These are phyloP conservation scores for Fusarium stilboides DNA, from an alignment of 2,329 filamentous ascomycete species.

Conservation along the genomic window DNA sequence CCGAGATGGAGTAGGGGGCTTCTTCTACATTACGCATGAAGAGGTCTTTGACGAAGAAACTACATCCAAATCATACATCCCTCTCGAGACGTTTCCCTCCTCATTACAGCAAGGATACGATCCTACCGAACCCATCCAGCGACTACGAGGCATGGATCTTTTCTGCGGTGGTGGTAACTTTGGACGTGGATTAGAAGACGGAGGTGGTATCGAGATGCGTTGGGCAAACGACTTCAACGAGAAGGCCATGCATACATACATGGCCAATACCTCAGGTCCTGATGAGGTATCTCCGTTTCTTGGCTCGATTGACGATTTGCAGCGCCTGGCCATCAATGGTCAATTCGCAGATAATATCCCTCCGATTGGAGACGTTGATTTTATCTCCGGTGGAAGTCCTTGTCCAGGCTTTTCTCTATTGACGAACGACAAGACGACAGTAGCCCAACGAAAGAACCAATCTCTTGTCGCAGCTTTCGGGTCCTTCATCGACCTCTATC, in stretches of 20 bases:
- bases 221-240: conserved; percentile 78
- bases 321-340: conserved; percentile 69
- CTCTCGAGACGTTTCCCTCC: conserved; percentile 55
- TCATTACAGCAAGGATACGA: conserved; percentile 70
- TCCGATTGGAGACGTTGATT: conserved; percentile 73
- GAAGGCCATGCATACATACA: conserved; percentile 79
- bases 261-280: conserved; percentile 71
- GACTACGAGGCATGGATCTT: conserved; percentile 76
- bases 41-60: conserved; percentile 15
- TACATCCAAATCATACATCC: conserved; percentile 46
- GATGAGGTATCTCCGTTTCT: conserved; percentile 69
- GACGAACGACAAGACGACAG: conserved; percentile 71
- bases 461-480: conserved; percentile 84
- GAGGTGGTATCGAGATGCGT: conserved; percentile 73
- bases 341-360: conserved; percentile 65
- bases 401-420: conserved; percentile 82
- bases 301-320: conserved; percentile 80
- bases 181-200: conserved; percentile 82
- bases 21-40: conserved; percentile 73
- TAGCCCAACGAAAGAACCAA: conserved; percentile 75
- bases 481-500: conserved; percentile 80
- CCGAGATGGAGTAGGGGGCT: conserved; percentile 74
- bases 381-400: conserved; percentile 81
- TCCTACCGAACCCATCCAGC: conserved; percentile 54
- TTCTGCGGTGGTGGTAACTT: conserved; percentile 87